Percentiles rank a stretch among this genome's conserved stretches.
These are phyloP conservation scores for Leavenworthia alabamica DNA, from an alignment of 345 rosid species.

Conservation along the genomic window DNA sequence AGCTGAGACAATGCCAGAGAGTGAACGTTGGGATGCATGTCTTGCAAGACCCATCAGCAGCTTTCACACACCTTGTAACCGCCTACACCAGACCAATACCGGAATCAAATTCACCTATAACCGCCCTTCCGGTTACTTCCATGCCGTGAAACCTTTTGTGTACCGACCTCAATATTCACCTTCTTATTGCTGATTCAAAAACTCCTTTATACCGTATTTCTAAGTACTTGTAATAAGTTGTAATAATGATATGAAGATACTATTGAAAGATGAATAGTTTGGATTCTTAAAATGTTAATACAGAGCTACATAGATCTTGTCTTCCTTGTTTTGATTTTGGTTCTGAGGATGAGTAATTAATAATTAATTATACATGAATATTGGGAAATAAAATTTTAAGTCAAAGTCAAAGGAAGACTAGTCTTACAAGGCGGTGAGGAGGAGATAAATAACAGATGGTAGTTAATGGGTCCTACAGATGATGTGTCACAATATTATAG, in stretches of 20 bases:
- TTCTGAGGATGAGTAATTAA: background rate
- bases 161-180: constrained; percentile 55
- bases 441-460: background rate
- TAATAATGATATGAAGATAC: background rate
- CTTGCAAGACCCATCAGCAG: constrained; percentile 83
- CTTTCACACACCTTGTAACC: constrained; percentile 74
- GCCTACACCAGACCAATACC: constrained; percentile 42
- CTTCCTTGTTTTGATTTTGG: background rate
- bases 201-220: background rate
- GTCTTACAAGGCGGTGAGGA: constrained; percentile 16
- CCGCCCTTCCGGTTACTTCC: constrained; percentile 74
- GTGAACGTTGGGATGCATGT: constrained; percentile 94
- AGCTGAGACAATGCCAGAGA: constrained; percentile 95
- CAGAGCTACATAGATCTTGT: background rate
- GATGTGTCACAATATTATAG: constrained; percentile 4
- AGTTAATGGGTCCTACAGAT: constrained; percentile 6
- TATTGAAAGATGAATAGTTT: background rate
- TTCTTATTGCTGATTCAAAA: constrained; percentile 43
- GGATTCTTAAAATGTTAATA: constrained; percentile 2
- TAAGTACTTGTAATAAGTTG: background rate
- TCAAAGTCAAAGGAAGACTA: constrained; percentile 16
- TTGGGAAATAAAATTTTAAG: constrained; percentile 1
- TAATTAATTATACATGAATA: background rate
- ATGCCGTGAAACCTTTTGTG: constrained; percentile 62
- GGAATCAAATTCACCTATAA: constrained; percentile 78